Conservation (phyloP, 2,329 filamentous ascomycete species). For the Epichloe baconii region DNA sequence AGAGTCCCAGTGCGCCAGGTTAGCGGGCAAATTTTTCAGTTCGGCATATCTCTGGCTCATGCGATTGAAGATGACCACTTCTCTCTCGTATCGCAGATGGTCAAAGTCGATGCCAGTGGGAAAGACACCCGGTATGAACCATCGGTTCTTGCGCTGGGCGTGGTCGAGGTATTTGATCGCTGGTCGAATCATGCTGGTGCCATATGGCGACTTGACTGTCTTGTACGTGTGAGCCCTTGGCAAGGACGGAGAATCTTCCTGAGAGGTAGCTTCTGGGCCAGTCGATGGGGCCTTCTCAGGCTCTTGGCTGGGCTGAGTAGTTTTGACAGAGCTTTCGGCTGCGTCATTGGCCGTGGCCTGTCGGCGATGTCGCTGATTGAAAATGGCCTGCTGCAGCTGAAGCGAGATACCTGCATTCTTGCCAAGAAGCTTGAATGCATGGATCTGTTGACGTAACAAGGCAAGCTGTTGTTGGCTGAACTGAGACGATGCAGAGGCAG, state of each 20-base stretch:
- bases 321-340: conserved; percentile 24
- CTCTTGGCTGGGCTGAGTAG: conserved; percentile 19
- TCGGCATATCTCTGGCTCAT: conserved; percentile 77
- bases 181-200: conserved; percentile 35
- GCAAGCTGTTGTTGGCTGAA: conserved; percentile 70
- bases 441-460: conserved; percentile 72
- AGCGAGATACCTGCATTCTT: conserved; percentile 75
- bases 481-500: conserved; percentile 32
- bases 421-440: conserved; percentile 78
- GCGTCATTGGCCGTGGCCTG: conserved; percentile 37
- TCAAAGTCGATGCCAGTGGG: conserved; percentile 82
- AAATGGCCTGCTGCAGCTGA: conserved; percentile 71
- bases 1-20: conserved; percentile 77
- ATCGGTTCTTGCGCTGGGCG: conserved; percentile 58
- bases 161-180: conserved; percentile 72
- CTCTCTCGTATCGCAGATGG: conserved; percentile 72
- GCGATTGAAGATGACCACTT: conserved; percentile 79
- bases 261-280: conserved; percentile 20
- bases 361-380: conserved; percentile 57
- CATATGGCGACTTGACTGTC: conserved; percentile 63
- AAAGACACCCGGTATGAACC: conserved; percentile 76
- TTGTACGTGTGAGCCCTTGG: conserved; percentile 47
- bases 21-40: conserved; percentile 70
- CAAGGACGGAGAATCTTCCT: conserved; percentile 18
- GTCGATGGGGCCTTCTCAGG: conserved; percentile 23